A percentile compares a stretch with the other conserved stretches of the same genome.
These are phyloP conservation scores for Fragaria nilgerrensis DNA, from an alignment of 306 rosid species.

Conservation along the genomic window DNA sequence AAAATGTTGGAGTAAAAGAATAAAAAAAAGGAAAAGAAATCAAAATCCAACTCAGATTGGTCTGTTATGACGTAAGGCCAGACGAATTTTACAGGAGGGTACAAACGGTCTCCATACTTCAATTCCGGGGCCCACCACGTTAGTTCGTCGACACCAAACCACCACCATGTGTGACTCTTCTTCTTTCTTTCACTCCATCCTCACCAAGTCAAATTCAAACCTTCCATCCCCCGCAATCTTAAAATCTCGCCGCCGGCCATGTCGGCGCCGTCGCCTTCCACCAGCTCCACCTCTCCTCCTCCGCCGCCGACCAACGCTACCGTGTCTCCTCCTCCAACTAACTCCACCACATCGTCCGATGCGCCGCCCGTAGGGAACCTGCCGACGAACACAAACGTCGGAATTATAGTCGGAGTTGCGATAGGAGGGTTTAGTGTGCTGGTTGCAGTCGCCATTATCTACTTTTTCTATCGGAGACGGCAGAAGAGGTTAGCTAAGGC, in stretches of 20 bases:
- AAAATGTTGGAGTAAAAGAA: too few relatives aligned
- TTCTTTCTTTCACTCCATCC: neutral
- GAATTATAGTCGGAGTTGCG: constrained; percentile 28
- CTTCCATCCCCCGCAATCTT: neutral
- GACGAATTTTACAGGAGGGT: neutral
- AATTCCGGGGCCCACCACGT: neutral
- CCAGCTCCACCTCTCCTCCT: neutral
- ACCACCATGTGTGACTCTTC: neutral
- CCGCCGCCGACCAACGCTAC: neutral
- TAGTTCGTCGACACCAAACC: neutral
- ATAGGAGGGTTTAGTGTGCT: constrained; percentile 38
- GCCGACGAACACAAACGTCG: constrained; percentile 8
- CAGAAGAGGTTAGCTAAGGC: constrained; percentile 19
- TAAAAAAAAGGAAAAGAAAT: neutral
- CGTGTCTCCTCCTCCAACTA: neutral
- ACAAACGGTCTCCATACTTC: neutral
- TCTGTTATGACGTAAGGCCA: neutral
- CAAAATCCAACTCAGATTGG: neutral
- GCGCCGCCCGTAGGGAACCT: neutral
- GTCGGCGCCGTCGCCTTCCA: constrained; percentile 42
- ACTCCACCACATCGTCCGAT: neutral
- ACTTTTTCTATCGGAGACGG: constrained; percentile 23
- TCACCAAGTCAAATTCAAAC: neutral
- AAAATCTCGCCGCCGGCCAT: constrained; percentile 24
- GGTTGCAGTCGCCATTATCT: constrained; percentile 26